phyloP scores from a whole-genome alignment of 139 green algal species.

The Coccomyxa sp. region DNA sequence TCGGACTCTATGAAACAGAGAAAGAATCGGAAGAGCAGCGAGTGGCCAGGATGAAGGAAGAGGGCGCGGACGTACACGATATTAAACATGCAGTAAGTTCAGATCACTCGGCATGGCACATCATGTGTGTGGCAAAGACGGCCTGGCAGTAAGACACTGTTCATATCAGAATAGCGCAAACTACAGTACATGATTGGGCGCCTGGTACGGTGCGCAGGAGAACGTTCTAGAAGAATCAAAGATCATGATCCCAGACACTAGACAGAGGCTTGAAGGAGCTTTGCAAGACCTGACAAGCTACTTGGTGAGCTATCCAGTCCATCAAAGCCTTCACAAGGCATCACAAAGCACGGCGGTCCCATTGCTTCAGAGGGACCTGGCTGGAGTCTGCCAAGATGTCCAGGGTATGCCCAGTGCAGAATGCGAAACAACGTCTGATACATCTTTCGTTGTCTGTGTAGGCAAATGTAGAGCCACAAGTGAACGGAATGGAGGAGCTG shows the following conservation, averaged over 20 bases:
- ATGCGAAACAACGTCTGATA: too few species aligned
- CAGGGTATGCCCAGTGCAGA: too few species aligned
- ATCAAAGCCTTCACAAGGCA: too few species aligned
- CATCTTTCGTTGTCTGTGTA: too few species aligned
- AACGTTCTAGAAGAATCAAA: conserved; percentile 77
- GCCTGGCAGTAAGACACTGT: background rate
- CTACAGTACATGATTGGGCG: background rate
- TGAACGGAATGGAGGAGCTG: too few species aligned
- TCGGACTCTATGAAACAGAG: conserved; percentile 76
- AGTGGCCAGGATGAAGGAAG: conserved; percentile 69
- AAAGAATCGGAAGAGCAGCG: conserved; percentile 53
- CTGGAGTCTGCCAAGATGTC: too few species aligned
- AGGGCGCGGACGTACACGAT: conserved; percentile 61
- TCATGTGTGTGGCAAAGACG: background rate
- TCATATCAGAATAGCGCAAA: background rate
- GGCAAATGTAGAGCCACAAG: too few species aligned
- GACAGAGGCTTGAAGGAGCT: conserved; percentile 66
- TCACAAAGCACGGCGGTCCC: too few species aligned
- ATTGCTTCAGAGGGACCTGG: too few species aligned
- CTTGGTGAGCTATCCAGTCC: conserved; percentile 72
- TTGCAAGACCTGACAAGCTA: conserved; percentile 58
- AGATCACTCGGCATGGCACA: background rate
- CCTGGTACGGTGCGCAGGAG: conserved; percentile 66
- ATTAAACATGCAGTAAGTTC: conserved; percentile 76
- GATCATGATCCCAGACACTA: conserved; percentile 86